Base-by-base conservation (phyloP, 371 early-diverging fungal genomes). In the Parasitella parasitica region DNA sequence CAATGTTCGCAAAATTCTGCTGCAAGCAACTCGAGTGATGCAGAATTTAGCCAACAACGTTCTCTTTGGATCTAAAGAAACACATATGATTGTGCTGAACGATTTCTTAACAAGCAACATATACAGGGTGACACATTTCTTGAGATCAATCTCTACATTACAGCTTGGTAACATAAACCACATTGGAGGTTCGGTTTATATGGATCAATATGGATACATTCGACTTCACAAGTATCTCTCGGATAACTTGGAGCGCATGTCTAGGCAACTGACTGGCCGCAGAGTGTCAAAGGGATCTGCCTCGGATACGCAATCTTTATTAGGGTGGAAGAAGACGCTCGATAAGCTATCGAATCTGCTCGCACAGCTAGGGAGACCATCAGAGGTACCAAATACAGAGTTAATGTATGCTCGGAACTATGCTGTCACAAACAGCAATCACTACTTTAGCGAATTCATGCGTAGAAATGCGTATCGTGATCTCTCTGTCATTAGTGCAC, bases 31-130 rank as follows among this genome's bases (percentile, higher is more conserved):
- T 11, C 96, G 97, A 71, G 91, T 95, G 6, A 94, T 97, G 66
- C 96, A 96, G 65, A 97, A 95, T 62, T 67, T 97, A 67, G 94
- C 96, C 18, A 96, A 95, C 76, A 91, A 93, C 71, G 93, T 97
- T 7, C 74, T 92, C 36, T 97, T 97, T 77, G 97, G 96, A 34
- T 80, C 86, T 61, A 96, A 95, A 75, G 97, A 96, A 77, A 81
- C 89, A 4, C 94, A 88, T 64, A 94, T 96, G 96, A 86, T 84
- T 56, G 84, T 87, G 11, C 80, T 94, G 28, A 97, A 96, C 70
- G 86, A 84, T 28, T 94, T 96, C 63, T 75, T 97, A 69, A 81
- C 85, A 9, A 78, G 78, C 49, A 90, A 93, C 70, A 89, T 89
- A 35, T 84, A 82, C 59, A 77, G 78, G 34, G 83, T 89, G 13